A percentile compares a stretch with the other conserved stretches of the same genome.
These are phyloP conservation scores for Hypoxylon sp. DNA, from an alignment of 2,329 filamentous ascomycete species.

Conservation along the genomic window DNA sequence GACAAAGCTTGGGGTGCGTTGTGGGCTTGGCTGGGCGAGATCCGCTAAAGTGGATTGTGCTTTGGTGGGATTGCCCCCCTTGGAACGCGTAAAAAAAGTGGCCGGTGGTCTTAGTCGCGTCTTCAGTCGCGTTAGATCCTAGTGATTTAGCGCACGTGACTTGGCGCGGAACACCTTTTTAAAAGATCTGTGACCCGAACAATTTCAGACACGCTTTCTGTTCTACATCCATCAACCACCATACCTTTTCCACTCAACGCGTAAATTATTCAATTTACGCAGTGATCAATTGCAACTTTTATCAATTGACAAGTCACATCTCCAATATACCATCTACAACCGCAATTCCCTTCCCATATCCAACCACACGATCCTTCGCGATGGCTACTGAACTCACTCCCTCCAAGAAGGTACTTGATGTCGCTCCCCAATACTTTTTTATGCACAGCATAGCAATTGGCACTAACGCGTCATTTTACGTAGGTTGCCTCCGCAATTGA, in stretches of 20 bases:
- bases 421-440: conserved; percentile 45
- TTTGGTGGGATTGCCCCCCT: not conserved
- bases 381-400: conserved; percentile 82
- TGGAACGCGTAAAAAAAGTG: conserved; percentile 47
- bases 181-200: conserved; percentile 47
- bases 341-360: conserved; percentile 45
- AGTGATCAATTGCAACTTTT: conserved; percentile 18
- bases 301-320: conserved; percentile 25
- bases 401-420: conserved; percentile 69
- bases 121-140: conserved; percentile 41
- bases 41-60: conserved; percentile 5
- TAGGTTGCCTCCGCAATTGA: conserved; percentile 91
- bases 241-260: conserved; percentile 44
- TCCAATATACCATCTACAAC: conserved; percentile 42
- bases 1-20: conserved; percentile 4
- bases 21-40: conserved; percentile 6
- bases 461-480: conserved; percentile 47
- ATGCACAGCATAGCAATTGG: conserved; percentile 15
- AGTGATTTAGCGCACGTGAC: conserved; percentile 49
- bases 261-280: conserved; percentile 41
- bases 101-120: conserved; percentile 48
- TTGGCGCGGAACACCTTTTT: conserved; percentile 49
- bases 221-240: conserved; percentile 47
- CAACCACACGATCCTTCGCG: conserved; percentile 54
- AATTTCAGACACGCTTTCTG: conserved; percentile 43